Base-by-base conservation (phyloP, 2,329 filamentous ascomycete species). In the Aureobasidium sp. region DNA sequence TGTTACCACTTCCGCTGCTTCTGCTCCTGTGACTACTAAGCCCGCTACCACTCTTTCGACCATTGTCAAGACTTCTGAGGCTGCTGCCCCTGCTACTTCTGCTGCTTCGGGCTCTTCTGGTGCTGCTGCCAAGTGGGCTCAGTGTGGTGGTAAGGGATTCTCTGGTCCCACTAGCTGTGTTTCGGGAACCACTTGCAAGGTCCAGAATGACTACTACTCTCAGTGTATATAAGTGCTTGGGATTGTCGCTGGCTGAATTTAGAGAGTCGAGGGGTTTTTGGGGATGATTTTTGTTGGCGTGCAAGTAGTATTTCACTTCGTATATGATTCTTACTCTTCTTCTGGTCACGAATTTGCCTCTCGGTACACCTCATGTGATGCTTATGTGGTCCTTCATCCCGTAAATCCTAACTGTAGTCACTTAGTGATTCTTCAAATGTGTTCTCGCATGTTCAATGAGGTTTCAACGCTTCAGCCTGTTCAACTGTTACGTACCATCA, bases 71-170 rank as follows among this genome's bases (percentile, higher is more conserved):
- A 33, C 60, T 38, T 27, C 60, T 18, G 9, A 31, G 18, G 51
- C 62, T 29, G 43, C 51, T 51, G 58, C 48, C 23, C 48, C 23
- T n/a, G 27, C 31, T 38, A 54, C 36, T 18, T 61, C 65, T 38
- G 66, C 67, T 33, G 58, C 58, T 36, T 60, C 56, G 23, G 27
- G 31, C 29, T 48, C 43, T 13, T 5, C 25, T 20, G 59, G 43
- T 23, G 13, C 45, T 42, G 75, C 71, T 47, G 54, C 64, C 10
- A 54, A 67, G 18, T 71, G 68, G 27, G 68, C 50, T 29, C 77
- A 78, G 61, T 79, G 79, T 60, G 78, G 79, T 42, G 79, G 79
- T 16, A 67, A 48, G 18, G 71, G 71, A 48, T 80, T 73, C 71
- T 75, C 72, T 20, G 78, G 77, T 2, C 62, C 76, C 6, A 79